Evolutionary conservation across 2,329 filamentous ascomycete species (phyloP).

Genomic region (Venturia carpophila): DNA sequence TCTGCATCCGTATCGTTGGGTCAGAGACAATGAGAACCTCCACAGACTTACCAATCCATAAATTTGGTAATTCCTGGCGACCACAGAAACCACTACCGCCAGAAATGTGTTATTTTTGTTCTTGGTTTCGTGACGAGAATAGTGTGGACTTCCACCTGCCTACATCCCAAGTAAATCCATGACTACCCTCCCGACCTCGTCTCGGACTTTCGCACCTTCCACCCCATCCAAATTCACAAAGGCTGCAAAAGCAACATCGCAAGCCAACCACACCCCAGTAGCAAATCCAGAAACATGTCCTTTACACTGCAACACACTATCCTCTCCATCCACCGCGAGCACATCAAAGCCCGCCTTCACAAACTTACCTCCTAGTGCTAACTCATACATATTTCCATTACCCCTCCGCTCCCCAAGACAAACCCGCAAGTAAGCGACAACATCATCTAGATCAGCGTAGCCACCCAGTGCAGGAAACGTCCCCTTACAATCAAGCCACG

Average conservation of each 20-base stretch:
- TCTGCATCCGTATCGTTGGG: no score
- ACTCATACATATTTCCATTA: not conserved
- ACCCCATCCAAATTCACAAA: conserved; percentile 1
- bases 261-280: not conserved
- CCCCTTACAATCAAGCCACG: not conserved
- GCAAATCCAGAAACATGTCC: conserved; percentile 12
- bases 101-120: no score
- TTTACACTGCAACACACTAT: not conserved
- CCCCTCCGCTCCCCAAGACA: not conserved
- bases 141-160: no score
- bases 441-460: not conserved
- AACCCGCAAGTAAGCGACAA: not conserved
- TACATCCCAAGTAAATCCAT: not conserved
- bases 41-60: no score
- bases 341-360: not conserved
- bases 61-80: no score
- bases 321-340: not conserved
- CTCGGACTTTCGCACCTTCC: not conserved
- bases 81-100: no score
- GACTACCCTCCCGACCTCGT: not conserved
- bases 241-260: not conserved
- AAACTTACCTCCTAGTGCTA: not conserved
- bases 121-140: no score
- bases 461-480: not conserved
- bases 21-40: no score